Base-by-base conservation (phyloP, 352 stramenopile species). In the Phytophthora pini region DNA sequence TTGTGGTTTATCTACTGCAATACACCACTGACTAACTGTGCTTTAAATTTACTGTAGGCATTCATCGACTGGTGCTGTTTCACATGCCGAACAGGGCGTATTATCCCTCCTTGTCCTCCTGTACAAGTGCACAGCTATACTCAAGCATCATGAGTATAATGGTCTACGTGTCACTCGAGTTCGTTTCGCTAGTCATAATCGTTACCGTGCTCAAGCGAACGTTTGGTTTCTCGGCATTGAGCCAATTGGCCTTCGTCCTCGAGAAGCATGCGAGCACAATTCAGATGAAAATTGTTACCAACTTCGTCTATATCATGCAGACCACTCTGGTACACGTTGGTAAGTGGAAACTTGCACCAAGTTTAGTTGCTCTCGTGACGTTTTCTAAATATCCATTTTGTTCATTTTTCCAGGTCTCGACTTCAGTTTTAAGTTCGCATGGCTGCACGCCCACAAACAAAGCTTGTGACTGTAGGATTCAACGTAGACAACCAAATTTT, bases 251-350 rank as follows among this genome's bases (percentile, higher is more conserved):
- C 10, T 41, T 41, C 36, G 11, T 41, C 36, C 36, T 41, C 11
- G 36, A 41, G 9, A 17, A 17, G 36, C 36, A 41, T 7, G 36
- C 36, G 36, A 41, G 36, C 13, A 41, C 36, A 1, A 9, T 17
- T 41, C 36, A 41, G 36, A 41, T 41, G 36, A 41, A 41, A 41
- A n/a, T 41, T 17, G 36, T 41, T 41, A n/a, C 36, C 36, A 41
- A n/a, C 8, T 41, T 41, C 13, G 11, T 41, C 11, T n/a, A 41
- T 9, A 51, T 13, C 45, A 24, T 51, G n/a, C 17, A 49, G 20
- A 49, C 17, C 7, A 2, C 41, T 11, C 13, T 44, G 38, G 5
- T 22, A 50, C 44, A 20, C 24, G 44, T 31, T 36, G 44, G 44
- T 20, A 50, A 34, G 22, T 24, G 24, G 24, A 31, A 31, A 44